Base-by-base conservation (phyloP, 495 filamentous ascomycete genomes). In the Cladorrhinum samala region DNA sequence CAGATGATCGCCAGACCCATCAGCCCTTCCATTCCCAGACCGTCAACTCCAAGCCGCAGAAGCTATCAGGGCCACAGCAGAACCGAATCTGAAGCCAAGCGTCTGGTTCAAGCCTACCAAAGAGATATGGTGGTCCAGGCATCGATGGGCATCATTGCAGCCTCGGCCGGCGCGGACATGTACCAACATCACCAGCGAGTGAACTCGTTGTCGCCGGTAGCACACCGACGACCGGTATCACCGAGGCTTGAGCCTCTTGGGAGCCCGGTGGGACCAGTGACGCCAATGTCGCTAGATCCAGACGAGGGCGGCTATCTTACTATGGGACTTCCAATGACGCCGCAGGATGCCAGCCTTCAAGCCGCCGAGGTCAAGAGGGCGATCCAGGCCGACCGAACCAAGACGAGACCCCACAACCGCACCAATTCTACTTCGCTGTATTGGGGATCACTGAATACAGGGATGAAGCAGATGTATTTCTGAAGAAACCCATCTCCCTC, bases 191-290 rank as follows among this genome's bases (percentile, higher is more conserved):
- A 52, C 16, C 40, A 52, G 18, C 58, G 57, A 1, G 55, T 54
- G 13, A 33, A 38, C 1, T 43, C 24, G 0, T 41, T 61, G 8
- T 25, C 64, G 21, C 62, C 59, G 69, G 61, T 59, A 40, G 74
- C 83, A 50, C n/a, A n/a, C n/a, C n/a, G n/a, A n/a, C 68, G 65
- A 55, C 76, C 86, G 33, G 70, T 71, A 9, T 83, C 83, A 18
- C 88, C 88, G 7, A 72, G 81, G 16, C 63, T 93, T 30, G 72
- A 73, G 20, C 88, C 88, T 2, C 73, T 87, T 2, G 79, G 80
- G n/a, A 88, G 85, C 41, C 9, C 9, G 16, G 86, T 87, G 1
- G 87, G 87, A 0, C 86, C 86, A 0, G 86, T 91, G 37, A 91
- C 88, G 2, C 88, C 88, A 0, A 75, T 93, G 64, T 79, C 80